Evolutionary conservation across 495 filamentous ascomycete species (phyloP), one percentile per base, ranked within the genome.

Genomic region (Neurospora tetraspora): DNA sequence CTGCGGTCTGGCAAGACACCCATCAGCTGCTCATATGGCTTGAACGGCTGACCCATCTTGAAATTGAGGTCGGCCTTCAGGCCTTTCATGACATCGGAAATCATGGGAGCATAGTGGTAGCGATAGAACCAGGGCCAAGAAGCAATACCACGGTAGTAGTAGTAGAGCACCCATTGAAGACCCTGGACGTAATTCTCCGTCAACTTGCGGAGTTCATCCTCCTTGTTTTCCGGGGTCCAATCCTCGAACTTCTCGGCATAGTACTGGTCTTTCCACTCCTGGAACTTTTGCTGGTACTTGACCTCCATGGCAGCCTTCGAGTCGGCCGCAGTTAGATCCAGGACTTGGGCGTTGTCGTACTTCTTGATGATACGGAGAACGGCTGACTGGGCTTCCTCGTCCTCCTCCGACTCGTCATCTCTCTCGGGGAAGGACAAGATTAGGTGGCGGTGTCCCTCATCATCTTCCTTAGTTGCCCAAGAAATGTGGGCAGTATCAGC

Each of bases 91-190:
- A 99, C 91, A 83, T 99, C 95, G 89, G 78, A 74, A 73, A 80
- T 98, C 93, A 97, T 97, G 10, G 96, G 96, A 5, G 96, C 91
- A 81, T 98, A 99, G 82, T 99, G 96, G 78, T 97, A 99, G 40
- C 84, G 81, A 82, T 98, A 99, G 82, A 92, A 99, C 96, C 96
- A 99, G 34, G 96, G 92, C 96, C 96, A 99, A 69, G 94, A 98
- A 36, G 91, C 96, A 71, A 99, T 94, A 69, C 96, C 96, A 70
- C 92, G 90, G 79, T 99, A 98, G 79, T 99, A 99, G 82, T 99
- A 99, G 82, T 91, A 97, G 43, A 99, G 84, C 40, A 99, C 96
- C 96, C 96, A 99, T 78, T 99, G 96, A 69, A 99, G 82, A 37
- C 96, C 96, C 84, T 98, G 93, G 7, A 99, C 92, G 80, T 99